These are phyloP conservation scores for Lagenaria siceraria DNA, from an alignment of 306 rosid species.

Conservation along the genomic window DNA sequence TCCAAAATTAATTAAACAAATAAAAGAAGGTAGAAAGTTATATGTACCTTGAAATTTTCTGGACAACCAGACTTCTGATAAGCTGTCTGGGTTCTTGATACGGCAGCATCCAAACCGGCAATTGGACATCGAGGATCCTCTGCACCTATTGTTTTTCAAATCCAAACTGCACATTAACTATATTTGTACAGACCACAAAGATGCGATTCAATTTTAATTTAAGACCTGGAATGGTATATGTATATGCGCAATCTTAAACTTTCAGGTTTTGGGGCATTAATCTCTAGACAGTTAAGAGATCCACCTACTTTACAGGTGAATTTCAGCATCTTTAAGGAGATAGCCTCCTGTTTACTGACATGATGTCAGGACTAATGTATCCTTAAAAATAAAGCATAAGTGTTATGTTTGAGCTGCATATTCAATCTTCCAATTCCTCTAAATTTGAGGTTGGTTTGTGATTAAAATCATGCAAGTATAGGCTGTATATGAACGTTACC, in stretches of 20 bases:
- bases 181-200: not conserved
- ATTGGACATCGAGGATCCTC: conserved; percentile 76
- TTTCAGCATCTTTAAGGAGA: not conserved
- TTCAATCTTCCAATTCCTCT: not conserved
- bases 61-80: conserved; percentile 23
- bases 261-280: not conserved
- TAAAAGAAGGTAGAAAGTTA: not conserved
- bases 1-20: not conserved
- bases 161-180: conserved; percentile 12
- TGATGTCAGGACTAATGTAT: not conserved
- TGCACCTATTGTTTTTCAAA: conserved; percentile 38
- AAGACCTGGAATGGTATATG: not conserved
- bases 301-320: not conserved
- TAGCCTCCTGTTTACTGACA: not conserved
- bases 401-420: not conserved
- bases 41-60: conserved; percentile 43
- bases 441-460: not conserved
- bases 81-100: conserved; percentile 25
- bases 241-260: too few species aligned
- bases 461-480: not conserved
- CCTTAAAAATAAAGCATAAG: not conserved
- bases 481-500: conserved; percentile 27
- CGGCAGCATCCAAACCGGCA: conserved; percentile 40
- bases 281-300: not conserved
- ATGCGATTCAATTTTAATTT: not conserved